Evolutionary conservation across 345 rosid species (phyloP).

Genomic region (Rubroshorea leprosula): DNA sequence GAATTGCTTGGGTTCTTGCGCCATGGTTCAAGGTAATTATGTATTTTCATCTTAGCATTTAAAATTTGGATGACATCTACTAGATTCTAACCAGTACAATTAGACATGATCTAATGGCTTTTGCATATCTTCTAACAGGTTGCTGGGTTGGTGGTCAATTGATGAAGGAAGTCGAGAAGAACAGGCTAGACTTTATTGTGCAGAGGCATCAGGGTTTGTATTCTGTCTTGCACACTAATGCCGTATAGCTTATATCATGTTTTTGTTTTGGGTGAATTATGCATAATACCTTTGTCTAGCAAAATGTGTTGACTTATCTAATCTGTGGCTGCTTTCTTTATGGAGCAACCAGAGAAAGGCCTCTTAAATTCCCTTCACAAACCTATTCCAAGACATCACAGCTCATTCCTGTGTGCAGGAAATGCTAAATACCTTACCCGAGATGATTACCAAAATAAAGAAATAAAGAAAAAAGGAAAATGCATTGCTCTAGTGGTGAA

Average conservation of each 20-base stretch:
- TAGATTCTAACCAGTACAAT: background rate
- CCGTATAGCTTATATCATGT: no score
- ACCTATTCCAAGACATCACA: no score
- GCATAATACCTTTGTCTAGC: conserved; percentile 2
- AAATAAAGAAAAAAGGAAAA: no score
- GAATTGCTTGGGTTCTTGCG: conserved; percentile 69
- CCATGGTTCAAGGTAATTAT: conserved; percentile 68
- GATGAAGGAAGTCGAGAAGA: conserved; percentile 93
- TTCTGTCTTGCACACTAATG: conserved; percentile 3
- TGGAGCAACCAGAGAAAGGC: background rate
- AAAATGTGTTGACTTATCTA: no score
- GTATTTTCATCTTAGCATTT: background rate
- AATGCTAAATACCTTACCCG: no score
- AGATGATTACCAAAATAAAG: no score
- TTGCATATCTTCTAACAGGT: conserved; percentile 42
- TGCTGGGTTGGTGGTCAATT: conserved; percentile 96
- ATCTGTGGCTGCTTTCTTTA: background rate
- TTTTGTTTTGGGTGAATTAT: no score
- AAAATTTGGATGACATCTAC: background rate
- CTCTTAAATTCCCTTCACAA: background rate
- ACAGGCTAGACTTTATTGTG: conserved; percentile 65
- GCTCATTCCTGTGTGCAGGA: no score
- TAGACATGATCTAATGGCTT: conserved; percentile 7
- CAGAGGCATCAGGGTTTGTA: conserved; percentile 57
- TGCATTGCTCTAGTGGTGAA: no score